A percentile compares a stretch with the other conserved stretches of the same genome.
These are phyloP conservation scores for Exophiala oligosperma DNA, from an alignment of 2,329 filamentous ascomycete species.

Conservation along the genomic window DNA sequence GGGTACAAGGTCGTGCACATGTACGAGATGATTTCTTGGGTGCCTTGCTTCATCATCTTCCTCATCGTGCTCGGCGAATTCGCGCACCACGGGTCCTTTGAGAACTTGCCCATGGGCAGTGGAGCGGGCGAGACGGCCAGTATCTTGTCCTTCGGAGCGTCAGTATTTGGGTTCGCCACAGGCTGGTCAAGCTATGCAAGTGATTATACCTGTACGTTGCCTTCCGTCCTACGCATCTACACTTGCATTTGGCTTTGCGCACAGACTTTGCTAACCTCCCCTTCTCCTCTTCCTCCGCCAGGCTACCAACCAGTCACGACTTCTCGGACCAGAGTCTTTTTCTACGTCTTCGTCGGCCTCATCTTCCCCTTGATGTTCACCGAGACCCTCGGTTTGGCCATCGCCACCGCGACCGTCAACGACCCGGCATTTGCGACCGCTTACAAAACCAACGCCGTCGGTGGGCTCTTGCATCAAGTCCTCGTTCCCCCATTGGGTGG, in stretches of 20 bases:
- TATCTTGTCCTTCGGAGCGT: conserved; percentile 65
- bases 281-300: no score
- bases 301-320: conserved; percentile 59
- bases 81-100: conserved; percentile 65
- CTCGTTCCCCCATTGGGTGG: conserved; percentile 62
- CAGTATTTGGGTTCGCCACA: conserved; percentile 68
- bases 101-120: conserved; percentile 59
- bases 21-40: conserved; percentile 76
- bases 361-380: conserved; percentile 72
- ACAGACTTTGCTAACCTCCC: no score
- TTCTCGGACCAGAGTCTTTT: conserved; percentile 63
- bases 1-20: conserved; percentile 74
- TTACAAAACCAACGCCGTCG: conserved; percentile 59
- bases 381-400: conserved; percentile 69
- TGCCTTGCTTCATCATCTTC: conserved; percentile 72
- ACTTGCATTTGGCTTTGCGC: no score
- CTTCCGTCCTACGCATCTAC: no score
- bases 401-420: conserved; percentile 63
- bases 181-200: conserved; percentile 75
- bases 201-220: conserved; percentile 72
- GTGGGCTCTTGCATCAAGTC: conserved; percentile 66
- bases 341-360: conserved; percentile 68
- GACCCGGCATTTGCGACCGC: conserved; percentile 57
- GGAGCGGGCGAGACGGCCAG: conserved; percentile 62
- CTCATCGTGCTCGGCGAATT: conserved; percentile 69